Conservation (phyloP, 176 grass and related monocot species). For the Sorghum bicolor region Sorghum_bicolor_NCBIv3 NC_012872.2:71419001-71419500, state of each 20-base stretch:
- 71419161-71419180: not conserved
- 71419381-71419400: not conserved
- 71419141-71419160: conserved; percentile 11
- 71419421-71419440: too few species aligned
- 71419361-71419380: not conserved
- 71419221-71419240: conserved; percentile 1
- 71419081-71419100: not conserved
- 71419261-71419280: not conserved
- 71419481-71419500: not conserved
- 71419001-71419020: conserved; percentile 29
- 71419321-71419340: not conserved
- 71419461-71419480: not conserved
- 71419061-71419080: not conserved
- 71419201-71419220: not conserved
- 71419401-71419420: not conserved
- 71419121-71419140: not conserved
- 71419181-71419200: not conserved
- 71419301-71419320: not conserved
- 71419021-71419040: not conserved
- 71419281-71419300: not conserved
- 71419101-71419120: not conserved
- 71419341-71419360: conserved; percentile 5
- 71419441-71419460: not conserved
- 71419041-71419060: conserved; percentile 14
- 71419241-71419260: conserved; percentile 6